phyloP scores from a whole-genome alignment of 1,284 basidiomycete genomes.

The Trichosporon ovoides region DNA sequence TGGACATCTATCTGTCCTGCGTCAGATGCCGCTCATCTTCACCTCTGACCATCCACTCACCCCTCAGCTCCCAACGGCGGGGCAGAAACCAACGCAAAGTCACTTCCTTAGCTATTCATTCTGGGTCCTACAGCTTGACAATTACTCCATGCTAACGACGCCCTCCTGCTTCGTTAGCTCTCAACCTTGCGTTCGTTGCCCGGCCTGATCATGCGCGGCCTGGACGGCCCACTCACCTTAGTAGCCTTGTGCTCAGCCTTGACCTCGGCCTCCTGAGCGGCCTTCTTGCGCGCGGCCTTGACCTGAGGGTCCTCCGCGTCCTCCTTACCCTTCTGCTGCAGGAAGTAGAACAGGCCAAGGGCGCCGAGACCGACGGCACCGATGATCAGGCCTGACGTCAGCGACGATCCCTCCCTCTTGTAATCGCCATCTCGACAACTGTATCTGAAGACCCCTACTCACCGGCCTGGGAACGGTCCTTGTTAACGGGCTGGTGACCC shows the following conservation, averaged over 20 bases:
- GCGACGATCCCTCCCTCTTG: too few species aligned
- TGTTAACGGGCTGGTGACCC: not conserved
- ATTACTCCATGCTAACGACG: not conserved
- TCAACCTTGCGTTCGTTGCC: too few species aligned
- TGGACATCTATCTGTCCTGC: too few species aligned
- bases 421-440: too few species aligned
- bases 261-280: not conserved
- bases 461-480: not conserved
- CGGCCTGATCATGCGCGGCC: too few species aligned
- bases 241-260: not conserved
- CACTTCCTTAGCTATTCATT: not conserved
- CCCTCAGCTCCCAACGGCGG: too few species aligned
- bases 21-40: too few species aligned
- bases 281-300: not conserved
- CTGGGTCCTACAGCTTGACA: not conserved
- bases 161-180: not conserved
- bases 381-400: not conserved
- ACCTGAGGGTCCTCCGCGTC: not conserved
- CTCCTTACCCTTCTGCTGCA: not conserved
- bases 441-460: not conserved
- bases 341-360: not conserved
- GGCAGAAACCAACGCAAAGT: too few species aligned
- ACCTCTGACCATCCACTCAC: too few species aligned
- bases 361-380: not conserved
- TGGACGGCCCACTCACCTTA: not conserved